Percentiles rank a stretch among this genome's conserved stretches.
Evolutionary conservation across 2,329 filamentous ascomycete species (phyloP).

Genomic region (Cladophialophora psammophila): DNA sequence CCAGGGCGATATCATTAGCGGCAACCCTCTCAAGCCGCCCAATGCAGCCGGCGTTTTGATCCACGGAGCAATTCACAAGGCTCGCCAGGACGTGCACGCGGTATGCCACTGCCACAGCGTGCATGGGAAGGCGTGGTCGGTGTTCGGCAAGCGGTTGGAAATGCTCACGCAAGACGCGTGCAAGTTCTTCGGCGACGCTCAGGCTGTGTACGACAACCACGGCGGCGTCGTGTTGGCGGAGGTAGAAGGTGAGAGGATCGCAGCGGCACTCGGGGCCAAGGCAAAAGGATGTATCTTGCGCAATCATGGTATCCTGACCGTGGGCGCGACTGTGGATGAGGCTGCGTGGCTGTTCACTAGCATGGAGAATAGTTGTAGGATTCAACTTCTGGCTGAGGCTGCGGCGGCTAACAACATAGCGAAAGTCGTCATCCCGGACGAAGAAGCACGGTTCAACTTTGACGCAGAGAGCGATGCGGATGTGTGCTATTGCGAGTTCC

Average conservation of each 20-base stretch:
- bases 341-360: slow-evolving; percentile 73
- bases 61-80: slow-evolving; percentile 71
- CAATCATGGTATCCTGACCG: slow-evolving; percentile 60
- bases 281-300: slow-evolving; percentile 41
- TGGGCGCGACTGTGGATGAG: slow-evolving; percentile 75
- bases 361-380: slow-evolving; percentile 71
- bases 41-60: slow-evolving; percentile 75
- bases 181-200: slow-evolving; percentile 55
- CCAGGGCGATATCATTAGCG: slow-evolving; percentile 68
- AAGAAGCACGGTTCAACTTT: slow-evolving; percentile 40
- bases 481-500: slow-evolving; percentile 39
- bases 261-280: slow-evolving; percentile 45
- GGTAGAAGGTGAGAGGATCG: slow-evolving; percentile 70
- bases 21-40: slow-evolving; percentile 64
- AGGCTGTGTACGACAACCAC: slow-evolving; percentile 70
- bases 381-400: slow-evolving; percentile 73
- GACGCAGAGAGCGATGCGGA: slow-evolving; percentile 38
- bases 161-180: slow-evolving; percentile 48
- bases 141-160: slow-evolving; percentile 64
- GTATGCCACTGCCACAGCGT: slow-evolving; percentile 72
- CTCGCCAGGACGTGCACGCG: slow-evolving; percentile 68
- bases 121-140: slow-evolving; percentile 71
- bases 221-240: slow-evolving; percentile 67
- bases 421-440: slow-evolving; percentile 62
- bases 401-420: slow-evolving; percentile 58